Base-by-base conservation (phyloP, 2,329 filamentous ascomycete species). In the Botrytis squamosa region DNA sequence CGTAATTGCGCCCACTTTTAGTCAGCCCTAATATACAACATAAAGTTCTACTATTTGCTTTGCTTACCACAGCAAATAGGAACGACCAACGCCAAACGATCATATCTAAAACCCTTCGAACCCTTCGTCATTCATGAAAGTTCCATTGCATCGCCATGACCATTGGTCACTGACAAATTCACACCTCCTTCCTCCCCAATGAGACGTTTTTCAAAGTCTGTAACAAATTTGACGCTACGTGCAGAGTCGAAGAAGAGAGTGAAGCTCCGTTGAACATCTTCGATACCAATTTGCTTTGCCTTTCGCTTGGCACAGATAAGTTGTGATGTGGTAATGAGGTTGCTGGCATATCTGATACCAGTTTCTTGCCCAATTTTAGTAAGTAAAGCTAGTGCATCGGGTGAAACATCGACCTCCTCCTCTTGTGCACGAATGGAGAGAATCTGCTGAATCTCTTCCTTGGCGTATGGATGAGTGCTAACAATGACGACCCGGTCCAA, bases 351-450 rank as follows among this genome's bases (percentile, higher is more conserved):
- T 78, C 96, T 89, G 69, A 99, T 87, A 38, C 95, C 95, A 1
- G 94, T 91, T 83, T 99, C 96, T 80, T 95, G 89, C 44, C 95
- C 96, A 79, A 98, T 97, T 86, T 98, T 98, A 75, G 96, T 97
- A 55, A 99, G 88, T 22, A 99, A 88, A 1, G 95, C 95, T 20
- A 99, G 88, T 0, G 96, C 95, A 81, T 98, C 95, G 9, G 95
- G 88, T 0, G 93, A 93, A 49, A 98, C 85, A 76, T 99, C 96
- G 67, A 99, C 91, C 82, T 99, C 96, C 82, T 99, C 96, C 83
- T 99, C 96, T 81, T 95, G 92, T 16, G 96, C 96, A 75, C 96
- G 91, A 82, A 99, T 97, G 38, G 92, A 89, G 20, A 99, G 86
- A 76, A 99, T 99, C 83, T 98, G 92, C 78, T 92, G 91, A 81